Percentiles rank a stretch among this genome's conserved stretches.
Evolutionary conservation across 2,329 filamentous ascomycete genomes (phyloP).

Genomic region (Arachnopeziza araneosa): DNA sequence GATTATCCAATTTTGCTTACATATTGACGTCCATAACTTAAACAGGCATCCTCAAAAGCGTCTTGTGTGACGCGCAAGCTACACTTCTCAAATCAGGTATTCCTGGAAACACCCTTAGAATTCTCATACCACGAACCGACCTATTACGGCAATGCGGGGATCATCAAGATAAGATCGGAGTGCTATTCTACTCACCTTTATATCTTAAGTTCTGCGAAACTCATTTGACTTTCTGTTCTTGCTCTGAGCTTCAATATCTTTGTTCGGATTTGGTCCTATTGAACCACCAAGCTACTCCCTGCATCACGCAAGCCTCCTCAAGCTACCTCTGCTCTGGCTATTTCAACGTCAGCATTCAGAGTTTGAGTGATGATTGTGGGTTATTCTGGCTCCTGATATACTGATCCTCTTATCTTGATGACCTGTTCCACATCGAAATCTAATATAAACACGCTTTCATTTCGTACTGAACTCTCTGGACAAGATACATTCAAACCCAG

Average conservation of each 20-base stretch:
- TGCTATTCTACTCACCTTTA: not conserved
- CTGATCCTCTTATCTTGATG: not conserved
- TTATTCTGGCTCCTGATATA: not conserved
- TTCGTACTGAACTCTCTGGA: not conserved
- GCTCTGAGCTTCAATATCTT: not conserved
- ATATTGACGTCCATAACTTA: slow-evolving; percentile 35
- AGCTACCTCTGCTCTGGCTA: not conserved
- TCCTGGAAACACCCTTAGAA: not conserved
- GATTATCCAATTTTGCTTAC: slow-evolving; percentile 51
- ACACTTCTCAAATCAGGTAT: not conserved
- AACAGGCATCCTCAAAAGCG: slow-evolving; percentile 63
- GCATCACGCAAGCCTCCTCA: not conserved
- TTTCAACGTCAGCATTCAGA: not conserved
- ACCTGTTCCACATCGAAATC: not conserved
- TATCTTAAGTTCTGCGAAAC: not conserved
- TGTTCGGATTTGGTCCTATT: not conserved
- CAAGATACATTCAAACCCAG: not conserved
- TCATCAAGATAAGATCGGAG: not conserved
- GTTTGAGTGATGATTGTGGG: not conserved
- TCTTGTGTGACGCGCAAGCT: slow-evolving; percentile 44
- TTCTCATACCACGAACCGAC: not conserved
- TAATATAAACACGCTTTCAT: not conserved
- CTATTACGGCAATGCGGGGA: not conserved
- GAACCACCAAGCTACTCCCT: not conserved
- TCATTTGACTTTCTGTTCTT: not conserved